These are phyloP conservation scores for Aspergillus ostianus DNA, from an alignment of 495 filamentous ascomycete species.

Conservation along the genomic window DNA sequence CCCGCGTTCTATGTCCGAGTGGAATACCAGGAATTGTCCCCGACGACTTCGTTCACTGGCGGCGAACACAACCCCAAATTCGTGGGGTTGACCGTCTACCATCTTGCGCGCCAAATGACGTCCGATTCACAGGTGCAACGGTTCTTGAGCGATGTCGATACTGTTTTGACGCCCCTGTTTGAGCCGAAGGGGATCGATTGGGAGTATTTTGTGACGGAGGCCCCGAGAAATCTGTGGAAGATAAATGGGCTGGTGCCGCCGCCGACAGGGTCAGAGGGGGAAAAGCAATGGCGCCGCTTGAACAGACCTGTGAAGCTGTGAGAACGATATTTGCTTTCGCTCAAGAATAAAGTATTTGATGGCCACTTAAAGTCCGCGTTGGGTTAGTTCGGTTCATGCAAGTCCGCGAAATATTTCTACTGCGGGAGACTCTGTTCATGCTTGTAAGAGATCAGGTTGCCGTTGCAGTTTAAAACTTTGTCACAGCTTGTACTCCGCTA, in stretches of 20 bases:
- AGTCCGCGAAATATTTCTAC: no score
- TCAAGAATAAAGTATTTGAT: no score
- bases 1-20: slow-evolving; percentile 27
- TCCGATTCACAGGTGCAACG: slow-evolving; percentile 8
- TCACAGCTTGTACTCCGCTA: no score
- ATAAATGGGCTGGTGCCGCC: slow-evolving; percentile 21
- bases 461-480: no score
- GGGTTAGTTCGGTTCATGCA: no score
- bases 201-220: slow-evolving; percentile 18
- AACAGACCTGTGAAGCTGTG: slow-evolving; percentile 6
- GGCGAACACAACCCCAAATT: slow-evolving; percentile 9
- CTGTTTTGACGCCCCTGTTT: slow-evolving; percentile 12
- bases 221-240: slow-evolving; percentile 19
- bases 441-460: no score
- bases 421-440: no score
- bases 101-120: slow-evolving; percentile 12
- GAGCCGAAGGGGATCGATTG: slow-evolving; percentile 16
- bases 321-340: no score
- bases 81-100: slow-evolving; percentile 12
- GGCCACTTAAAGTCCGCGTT: no score
- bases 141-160: slow-evolving; percentile 9
- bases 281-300: slow-evolving; percentile 13
- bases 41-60: slow-evolving; percentile 5
- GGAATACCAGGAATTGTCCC: slow-evolving; percentile 6
- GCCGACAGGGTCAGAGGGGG: slow-evolving; percentile 7